Percentiles rank a stretch among this genome's conserved stretches.
These are phyloP conservation scores for Aspergillus asperescens DNA, from an alignment of 495 filamentous ascomycete species.

Conservation along the genomic window DNA sequence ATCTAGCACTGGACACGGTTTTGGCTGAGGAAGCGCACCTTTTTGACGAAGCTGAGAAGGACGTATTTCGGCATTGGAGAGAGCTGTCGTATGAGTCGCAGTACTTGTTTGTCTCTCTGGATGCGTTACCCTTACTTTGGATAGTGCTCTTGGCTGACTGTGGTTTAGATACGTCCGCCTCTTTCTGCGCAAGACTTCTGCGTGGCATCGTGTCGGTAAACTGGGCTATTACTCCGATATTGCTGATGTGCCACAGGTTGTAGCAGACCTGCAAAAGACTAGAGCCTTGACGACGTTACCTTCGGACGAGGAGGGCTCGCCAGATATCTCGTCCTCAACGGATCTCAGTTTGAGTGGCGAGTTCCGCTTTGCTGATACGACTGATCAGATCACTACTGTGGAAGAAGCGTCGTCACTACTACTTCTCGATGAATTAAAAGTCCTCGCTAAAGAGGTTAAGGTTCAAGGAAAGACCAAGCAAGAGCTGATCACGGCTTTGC, in stretches of 20 bases:
- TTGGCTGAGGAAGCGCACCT: conserved; percentile 84
- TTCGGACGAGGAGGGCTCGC: conserved; percentile 27
- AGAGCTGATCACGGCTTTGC: conserved; percentile 67
- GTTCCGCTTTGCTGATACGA: conserved; percentile 78
- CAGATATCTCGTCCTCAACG: conserved; percentile 33
- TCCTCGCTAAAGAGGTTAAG: conserved; percentile 79
- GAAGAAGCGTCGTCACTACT: conserved; percentile 83
- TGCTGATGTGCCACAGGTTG: conserved; percentile 60
- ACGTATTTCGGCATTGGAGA: conserved; percentile 73
- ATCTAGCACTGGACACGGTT: conserved; percentile 85
- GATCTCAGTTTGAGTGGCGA: conserved; percentile 41
- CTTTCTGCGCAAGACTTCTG: conserved; percentile 89
- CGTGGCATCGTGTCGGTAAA: conserved; percentile 80
- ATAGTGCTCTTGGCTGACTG: not conserved
- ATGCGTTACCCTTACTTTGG: not conserved
- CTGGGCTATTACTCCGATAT: conserved; percentile 81
- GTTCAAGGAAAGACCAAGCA: conserved; percentile 85
- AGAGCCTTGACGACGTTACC: conserved; percentile 37
- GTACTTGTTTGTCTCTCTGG: conserved; percentile 61
- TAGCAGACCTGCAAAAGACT: conserved; percentile 48
- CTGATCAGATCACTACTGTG: conserved; percentile 66
- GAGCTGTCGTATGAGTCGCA: conserved; percentile 77
- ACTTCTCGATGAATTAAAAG: conserved; percentile 78
- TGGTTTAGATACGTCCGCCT: conserved; percentile 72
- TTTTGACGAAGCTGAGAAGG: conserved; percentile 74